These are phyloP conservation scores for Venustampulla echinocandica DNA, from an alignment of 495 filamentous ascomycete genomes.

Conservation along the genomic window DNA sequence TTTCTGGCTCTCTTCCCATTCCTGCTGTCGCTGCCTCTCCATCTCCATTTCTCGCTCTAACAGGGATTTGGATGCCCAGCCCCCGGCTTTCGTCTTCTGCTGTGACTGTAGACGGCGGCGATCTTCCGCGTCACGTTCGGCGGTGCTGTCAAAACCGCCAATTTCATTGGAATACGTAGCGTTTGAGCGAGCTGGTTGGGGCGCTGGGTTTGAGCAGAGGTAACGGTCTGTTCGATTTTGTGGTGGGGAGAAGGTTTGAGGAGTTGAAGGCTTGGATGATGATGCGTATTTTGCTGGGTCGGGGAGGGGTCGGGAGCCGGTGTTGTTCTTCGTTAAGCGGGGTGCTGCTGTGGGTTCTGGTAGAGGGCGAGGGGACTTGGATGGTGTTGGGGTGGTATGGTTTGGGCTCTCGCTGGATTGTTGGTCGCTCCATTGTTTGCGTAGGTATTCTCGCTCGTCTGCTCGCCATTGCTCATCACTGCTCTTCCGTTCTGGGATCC, in stretches of 20 bases:
- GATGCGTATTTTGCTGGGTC: conserved; percentile 38
- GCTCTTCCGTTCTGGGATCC: conserved; percentile 25
- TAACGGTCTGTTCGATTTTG: conserved; percentile 37
- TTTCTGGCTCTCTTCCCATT: conserved; percentile 91
- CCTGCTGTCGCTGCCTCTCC: conserved; percentile 82
- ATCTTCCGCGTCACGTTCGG: conserved; percentile 63
- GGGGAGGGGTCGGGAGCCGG: conserved; percentile 38
- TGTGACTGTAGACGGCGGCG: conserved; percentile 54
- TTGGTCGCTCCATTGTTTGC: conserved; percentile 57
- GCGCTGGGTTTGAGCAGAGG: conserved; percentile 33
- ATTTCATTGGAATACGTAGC: conserved; percentile 51
- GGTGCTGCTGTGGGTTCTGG: conserved; percentile 18
- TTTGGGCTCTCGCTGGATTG: conserved; percentile 30
- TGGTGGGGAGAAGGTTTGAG: conserved; percentile 20
- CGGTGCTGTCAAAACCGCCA: conserved; percentile 33
- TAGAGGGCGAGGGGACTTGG: conserved; percentile 29
- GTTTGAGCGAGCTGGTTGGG: conserved; percentile 24
- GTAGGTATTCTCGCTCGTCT: conserved; percentile 68
- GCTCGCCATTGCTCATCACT: conserved; percentile 57
- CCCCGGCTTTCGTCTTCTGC: conserved; percentile 61
- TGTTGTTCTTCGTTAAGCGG: conserved; percentile 20
- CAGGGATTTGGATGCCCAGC: conserved; percentile 72
- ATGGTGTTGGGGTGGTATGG: conserved; percentile 31
- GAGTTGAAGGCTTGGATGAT: conserved; percentile 3
- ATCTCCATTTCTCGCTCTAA: conserved; percentile 94